These are phyloP conservation scores for Aspergillus eucalypticola DNA, from an alignment of 2,329 filamentous ascomycete species.

Conservation along the genomic window DNA sequence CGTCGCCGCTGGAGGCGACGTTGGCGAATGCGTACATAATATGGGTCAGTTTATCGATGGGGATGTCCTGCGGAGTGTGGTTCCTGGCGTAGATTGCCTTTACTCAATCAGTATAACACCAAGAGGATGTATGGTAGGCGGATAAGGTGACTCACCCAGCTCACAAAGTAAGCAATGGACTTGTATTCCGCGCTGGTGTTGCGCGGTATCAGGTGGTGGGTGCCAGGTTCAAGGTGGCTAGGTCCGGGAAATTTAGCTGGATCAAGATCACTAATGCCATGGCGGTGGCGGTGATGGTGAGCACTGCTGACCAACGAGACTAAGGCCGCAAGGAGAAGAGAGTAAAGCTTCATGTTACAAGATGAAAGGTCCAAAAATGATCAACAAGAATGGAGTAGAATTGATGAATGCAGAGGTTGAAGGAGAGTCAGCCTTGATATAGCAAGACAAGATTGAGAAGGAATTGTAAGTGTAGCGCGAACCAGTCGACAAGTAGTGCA, in stretches of 20 bases:
- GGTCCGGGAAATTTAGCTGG: too few species aligned
- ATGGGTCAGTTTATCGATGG: slow-evolving; percentile 79
- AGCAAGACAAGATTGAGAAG: not conserved
- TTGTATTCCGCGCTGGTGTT: slow-evolving; percentile 7
- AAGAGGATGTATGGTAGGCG: not conserved
- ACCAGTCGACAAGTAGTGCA: not conserved
- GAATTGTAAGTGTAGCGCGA: not conserved
- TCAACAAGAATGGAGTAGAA: not conserved
- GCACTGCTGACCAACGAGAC: not conserved
- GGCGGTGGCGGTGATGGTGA: too few species aligned
- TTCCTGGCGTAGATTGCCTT: slow-evolving; percentile 83
- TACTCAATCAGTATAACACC: slow-evolving; percentile 5
- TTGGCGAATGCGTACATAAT: slow-evolving; percentile 92
- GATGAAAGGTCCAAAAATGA: not conserved
- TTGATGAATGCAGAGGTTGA: not conserved
- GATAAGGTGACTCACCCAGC: slow-evolving; percentile 39
- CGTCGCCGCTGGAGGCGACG: slow-evolving; percentile 77
- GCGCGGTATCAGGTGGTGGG: not conserved
- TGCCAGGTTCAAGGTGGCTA: too few species aligned
- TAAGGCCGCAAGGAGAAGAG: not conserved
- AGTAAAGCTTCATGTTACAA: not conserved
- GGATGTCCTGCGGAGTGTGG: slow-evolving; percentile 81
- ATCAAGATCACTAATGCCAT: too few species aligned
- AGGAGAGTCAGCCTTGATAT: not conserved
- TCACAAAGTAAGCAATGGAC: slow-evolving; percentile 49